These are phyloP conservation scores for Ophiostoma australiae DNA, from an alignment of 2,329 filamentous ascomycete genomes.

Conservation along the genomic window DNA sequence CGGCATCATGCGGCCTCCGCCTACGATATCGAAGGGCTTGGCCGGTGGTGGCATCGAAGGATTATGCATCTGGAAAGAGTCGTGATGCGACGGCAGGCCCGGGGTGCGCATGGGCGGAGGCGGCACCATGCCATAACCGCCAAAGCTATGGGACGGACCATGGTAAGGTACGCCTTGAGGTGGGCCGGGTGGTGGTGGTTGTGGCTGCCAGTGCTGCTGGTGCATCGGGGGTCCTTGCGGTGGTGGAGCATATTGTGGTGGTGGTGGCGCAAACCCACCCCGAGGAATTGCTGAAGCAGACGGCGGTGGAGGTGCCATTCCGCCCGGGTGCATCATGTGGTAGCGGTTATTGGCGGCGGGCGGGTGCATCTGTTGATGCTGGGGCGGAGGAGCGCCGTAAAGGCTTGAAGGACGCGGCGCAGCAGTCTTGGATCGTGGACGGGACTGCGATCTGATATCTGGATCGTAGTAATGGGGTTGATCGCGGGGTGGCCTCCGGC, in stretches of 20 bases:
- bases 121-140: conserved; percentile 18
- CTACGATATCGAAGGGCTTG: not conserved
- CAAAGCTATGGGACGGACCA: conserved; percentile 1
- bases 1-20: not conserved
- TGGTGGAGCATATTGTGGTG: conserved; percentile 7
- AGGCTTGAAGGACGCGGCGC: conserved; percentile 37
- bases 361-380: conserved; percentile 30
- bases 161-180: not conserved
- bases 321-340: conserved; percentile 32
- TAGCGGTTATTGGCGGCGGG: conserved; percentile 38
- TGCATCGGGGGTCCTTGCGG: not conserved
- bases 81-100: not conserved
- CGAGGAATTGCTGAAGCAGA: conserved; percentile 3
- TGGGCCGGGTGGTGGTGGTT: not conserved
- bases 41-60: not conserved
- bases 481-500: conserved; percentile 35
- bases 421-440: conserved; percentile 39
- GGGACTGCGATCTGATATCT: conserved; percentile 32
- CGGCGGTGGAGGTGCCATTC: conserved; percentile 12
- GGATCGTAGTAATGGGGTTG: conserved; percentile 41
- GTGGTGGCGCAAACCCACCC: not conserved
- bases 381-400: conserved; percentile 32
- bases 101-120: conserved; percentile 14
- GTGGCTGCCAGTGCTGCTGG: conserved; percentile 20
- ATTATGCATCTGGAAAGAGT: not conserved